Base-by-base conservation (phyloP, 345 rosid species). In the Durio zibethinus region DNA sequence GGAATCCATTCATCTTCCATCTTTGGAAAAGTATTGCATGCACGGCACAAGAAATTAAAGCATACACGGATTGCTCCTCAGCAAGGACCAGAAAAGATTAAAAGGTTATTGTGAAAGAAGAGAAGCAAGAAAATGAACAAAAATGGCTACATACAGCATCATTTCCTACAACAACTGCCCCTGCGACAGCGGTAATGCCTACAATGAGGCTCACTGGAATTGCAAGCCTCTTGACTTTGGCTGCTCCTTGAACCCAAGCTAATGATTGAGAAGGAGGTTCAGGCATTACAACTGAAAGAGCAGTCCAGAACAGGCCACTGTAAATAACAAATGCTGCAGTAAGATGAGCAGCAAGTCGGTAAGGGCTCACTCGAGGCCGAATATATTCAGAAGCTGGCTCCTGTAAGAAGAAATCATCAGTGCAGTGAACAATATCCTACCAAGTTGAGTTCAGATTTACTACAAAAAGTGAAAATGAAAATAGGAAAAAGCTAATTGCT, bases 111-210 rank as follows among this genome's bases (percentile, higher is more conserved):
- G 2, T 6, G 45, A 73, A 74, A 79, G 61, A 35, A 40, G 38
- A 66, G 11, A 5, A 16, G 6, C 72, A 67, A 70, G 23, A 45
- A n/a, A 0, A 27, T 2, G 18, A 2, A 12, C 9, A 38, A 4
- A 29, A 31, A 33, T 43, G 47, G 72, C 54, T 66, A 43, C 94
- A 61, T 82, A 90, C 99, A 72, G 97, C 98, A 89, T 96, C 98
- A 83, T 96, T 93, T 82, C 99, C 98, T 38, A 97, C 99, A 38
- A 96, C 99, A 76, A 96, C 92, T 31, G 98, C 99, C 42, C 99
- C 99, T 42, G 97, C 93, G 38, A 96, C 73, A 4, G 97, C 99
- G 52, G 98, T 96, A 77, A 93, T 77, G 68, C 91, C 97, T 35
- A 92, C 95, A 76, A 96, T 84, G 69, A 93, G 80, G 90, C 97